phyloP scores from a whole-genome alignment of 345 rosid genomes.

The Acer negundo region DNA sequence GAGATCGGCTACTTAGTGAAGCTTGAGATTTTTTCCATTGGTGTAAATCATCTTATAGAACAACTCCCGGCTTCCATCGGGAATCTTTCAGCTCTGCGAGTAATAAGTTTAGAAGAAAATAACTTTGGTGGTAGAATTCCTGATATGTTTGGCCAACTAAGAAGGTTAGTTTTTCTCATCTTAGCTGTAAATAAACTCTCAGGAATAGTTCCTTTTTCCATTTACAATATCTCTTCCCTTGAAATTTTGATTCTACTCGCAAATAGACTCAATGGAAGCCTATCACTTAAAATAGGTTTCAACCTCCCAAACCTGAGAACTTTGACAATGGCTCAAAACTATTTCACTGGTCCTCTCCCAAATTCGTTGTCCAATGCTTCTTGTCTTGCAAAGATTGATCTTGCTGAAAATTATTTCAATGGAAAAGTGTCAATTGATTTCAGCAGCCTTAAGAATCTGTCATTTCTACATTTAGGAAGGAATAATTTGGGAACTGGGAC shows the following conservation, averaged over 20 bases:
- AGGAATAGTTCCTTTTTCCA: constrained; percentile 21
- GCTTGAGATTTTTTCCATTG: neutral
- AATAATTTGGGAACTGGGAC: neutral
- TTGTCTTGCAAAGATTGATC: neutral
- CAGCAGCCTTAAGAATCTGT: neutral
- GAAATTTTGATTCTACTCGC: neutral
- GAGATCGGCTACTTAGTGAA: constrained; percentile 1
- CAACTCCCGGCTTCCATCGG: constrained; percentile 25
- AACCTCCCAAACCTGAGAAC: constrained; percentile 16
- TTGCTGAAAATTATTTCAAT: neutral
- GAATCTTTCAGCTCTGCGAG: constrained; percentile 14
- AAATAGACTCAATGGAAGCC: constrained; percentile 14
- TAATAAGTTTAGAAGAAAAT: neutral
- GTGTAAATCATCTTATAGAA: constrained; percentile 1
- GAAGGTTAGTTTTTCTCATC: neutral
- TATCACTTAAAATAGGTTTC: constrained; percentile 14
- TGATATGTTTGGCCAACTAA: constrained; percentile 10
- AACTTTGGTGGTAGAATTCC: constrained; percentile 22
- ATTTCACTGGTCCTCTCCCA: neutral
- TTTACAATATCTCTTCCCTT: constrained; percentile 22
- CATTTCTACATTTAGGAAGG: neutral
- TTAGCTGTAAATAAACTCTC: constrained; percentile 13
- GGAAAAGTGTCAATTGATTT: neutral
- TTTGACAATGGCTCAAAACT: neutral
- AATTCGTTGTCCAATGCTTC: constrained; percentile 5